These are phyloP conservation scores for Sclerotiophoma versabilis DNA, from an alignment of 2,329 filamentous ascomycete genomes.

Conservation along the genomic window DNA sequence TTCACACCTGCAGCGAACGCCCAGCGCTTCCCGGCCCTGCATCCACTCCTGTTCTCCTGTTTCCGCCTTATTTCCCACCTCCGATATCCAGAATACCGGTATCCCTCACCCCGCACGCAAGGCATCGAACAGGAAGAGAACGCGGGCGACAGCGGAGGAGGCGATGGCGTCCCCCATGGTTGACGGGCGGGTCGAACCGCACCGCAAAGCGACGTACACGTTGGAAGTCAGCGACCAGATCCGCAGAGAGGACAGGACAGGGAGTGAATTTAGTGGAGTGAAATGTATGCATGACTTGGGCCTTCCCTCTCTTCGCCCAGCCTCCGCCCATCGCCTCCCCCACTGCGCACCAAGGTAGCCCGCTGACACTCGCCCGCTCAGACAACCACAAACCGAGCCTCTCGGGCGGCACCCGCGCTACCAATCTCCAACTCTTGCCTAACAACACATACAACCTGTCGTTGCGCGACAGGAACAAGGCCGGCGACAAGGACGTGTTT, in stretches of 20 bases:
- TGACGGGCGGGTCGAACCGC: constrained; percentile 46
- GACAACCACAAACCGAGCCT: constrained; percentile 57
- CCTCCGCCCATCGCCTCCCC: not conserved
- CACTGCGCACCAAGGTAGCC: not conserved
- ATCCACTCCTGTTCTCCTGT: not conserved
- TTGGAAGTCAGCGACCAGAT: constrained; percentile 47
- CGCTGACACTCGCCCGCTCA: constrained; percentile 17
- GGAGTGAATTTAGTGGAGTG: constrained; percentile 37
- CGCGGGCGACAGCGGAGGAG: not conserved
- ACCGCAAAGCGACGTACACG: constrained; percentile 49
- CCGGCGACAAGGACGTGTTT: constrained; percentile 45
- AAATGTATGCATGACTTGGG: constrained; percentile 37
- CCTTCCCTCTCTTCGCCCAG: not conserved
- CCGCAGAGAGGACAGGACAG: constrained; percentile 26
- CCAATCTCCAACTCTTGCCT: constrained; percentile 36
- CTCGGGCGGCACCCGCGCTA: constrained; percentile 36
- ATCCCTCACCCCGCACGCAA: too few species aligned
- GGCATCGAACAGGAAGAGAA: too few species aligned
- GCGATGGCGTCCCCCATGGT: constrained; percentile 49
- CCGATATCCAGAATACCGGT: too few species aligned
- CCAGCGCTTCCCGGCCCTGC: constrained; percentile 4
- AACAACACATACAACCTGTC: constrained; percentile 37
- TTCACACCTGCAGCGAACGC: constrained; percentile 1
- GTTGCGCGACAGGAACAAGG: constrained; percentile 36
- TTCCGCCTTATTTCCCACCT: not conserved